Evolutionary conservation across 2,329 filamentous ascomycete genomes (phyloP), one percentile per base, ranked within the genome.

Genomic region (Bipolaris bicolor): DNA sequence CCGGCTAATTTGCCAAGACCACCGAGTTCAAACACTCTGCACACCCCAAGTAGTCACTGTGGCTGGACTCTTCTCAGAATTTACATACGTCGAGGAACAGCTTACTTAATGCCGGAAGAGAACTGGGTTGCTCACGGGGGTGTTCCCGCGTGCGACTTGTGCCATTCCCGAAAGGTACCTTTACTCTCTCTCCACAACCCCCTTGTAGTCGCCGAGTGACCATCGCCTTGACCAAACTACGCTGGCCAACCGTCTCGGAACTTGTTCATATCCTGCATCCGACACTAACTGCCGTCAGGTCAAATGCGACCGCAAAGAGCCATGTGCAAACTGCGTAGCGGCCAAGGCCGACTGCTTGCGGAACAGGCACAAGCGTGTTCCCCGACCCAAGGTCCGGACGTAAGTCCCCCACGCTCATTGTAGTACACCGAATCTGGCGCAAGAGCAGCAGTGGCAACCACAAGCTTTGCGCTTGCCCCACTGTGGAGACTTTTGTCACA

Each of bases 301-400:
- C 26, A 75, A 73, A 59, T 75, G 73, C 41, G 67, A 75, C 54
- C 69, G 73, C 22, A 65, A 73, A 44, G 69, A 73, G 16, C 73
- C 73, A 33, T 75, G 73, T 44, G 60, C 61, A 26, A 74, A 71
- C 39, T 75, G 73, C 43, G 43, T 64, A 45, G 52, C 49, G 29
- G 61, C 67, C 7, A 69, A 69, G 49, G 57, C 58, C 7, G 60
- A 71, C 10, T 75, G 72, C 49, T 63, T 74, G n/a, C 69, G 73
- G 15, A 72, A 70, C 29, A 66, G 70, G 26, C 65, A 71, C 48
- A 72, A 71, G 46, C 64, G 66, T 16, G 50, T 61, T 49, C 62
- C 66, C 31, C 65, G 64, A 16, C 66, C 67, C 13, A 72, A 68
- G 55, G 55, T 66, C 18, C 64, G 62, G 44, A 72, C 71, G 69